Percentiles rank a stretch among this genome's conserved stretches.
These are phyloP conservation scores for Dactylonectria macrodidyma DNA, from an alignment of 2,329 filamentous ascomycete genomes.

Conservation along the genomic window DNA sequence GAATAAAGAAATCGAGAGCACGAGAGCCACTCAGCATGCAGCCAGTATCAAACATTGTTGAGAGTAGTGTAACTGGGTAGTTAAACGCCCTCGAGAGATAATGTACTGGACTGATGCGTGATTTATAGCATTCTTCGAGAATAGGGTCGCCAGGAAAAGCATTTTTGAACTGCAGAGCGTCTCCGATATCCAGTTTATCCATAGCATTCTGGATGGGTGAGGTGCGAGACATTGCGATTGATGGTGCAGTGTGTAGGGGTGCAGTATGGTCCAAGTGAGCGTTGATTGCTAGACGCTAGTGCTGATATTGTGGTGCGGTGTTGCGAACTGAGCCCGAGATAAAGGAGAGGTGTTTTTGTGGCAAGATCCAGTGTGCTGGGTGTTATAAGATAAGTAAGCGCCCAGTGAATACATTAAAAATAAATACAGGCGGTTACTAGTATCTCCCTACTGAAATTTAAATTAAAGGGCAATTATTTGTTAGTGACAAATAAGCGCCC, in stretches of 20 bases:
- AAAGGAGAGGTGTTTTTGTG: too few species aligned
- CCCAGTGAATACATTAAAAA: too few species aligned
- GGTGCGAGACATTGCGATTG: neutral
- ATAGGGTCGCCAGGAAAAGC: conserved; percentile 7
- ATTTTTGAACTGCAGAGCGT: conserved; percentile 10
- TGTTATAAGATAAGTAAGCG: too few species aligned
- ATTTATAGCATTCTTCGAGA: conserved; percentile 12
- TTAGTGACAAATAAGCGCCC: too few species aligned
- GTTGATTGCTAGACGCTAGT: too few species aligned
- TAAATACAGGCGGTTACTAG: too few species aligned
- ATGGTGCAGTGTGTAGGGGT: neutral
- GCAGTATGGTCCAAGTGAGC: too few species aligned
- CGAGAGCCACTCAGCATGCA: conserved; percentile 28
- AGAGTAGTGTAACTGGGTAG: conserved; percentile 22
- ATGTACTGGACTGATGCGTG: neutral
- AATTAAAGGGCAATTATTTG: too few species aligned
- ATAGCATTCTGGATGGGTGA: conserved; percentile 12
- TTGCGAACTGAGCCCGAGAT: too few species aligned
- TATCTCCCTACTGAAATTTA: too few species aligned
- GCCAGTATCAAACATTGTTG: conserved; percentile 27
- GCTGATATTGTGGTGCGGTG: too few species aligned
- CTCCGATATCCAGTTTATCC: conserved; percentile 12
- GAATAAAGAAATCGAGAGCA: conserved; percentile 27
- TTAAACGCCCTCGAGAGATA: conserved; percentile 28
- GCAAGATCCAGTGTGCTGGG: too few species aligned